A percentile compares a stretch with the other conserved stretches of the same genome.
Conservation (phyloP, 1,139 yeast genomes). For the Taphrina confusa region DNA sequence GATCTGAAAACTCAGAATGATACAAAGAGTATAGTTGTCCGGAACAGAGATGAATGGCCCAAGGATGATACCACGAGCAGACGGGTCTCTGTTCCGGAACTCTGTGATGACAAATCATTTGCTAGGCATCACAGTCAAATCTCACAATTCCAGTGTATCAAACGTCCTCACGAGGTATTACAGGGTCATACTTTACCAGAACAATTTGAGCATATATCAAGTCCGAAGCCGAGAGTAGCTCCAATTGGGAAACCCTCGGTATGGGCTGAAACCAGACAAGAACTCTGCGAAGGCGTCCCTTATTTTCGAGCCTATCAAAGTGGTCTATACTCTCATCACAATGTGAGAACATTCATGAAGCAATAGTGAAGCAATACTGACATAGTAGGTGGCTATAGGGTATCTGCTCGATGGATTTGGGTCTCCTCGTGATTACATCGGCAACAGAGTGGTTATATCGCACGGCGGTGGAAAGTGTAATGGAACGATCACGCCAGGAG, state of each 20-base stretch:
- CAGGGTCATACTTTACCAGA: no score
- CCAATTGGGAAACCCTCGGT: neutral
- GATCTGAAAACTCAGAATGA: no score
- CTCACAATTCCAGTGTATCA: no score
- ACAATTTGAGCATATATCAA: no score
- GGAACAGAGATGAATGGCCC: no score
- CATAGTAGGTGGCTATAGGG: constrained; percentile 25
- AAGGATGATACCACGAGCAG: no score
- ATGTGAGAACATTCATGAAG: neutral
- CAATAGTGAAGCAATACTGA: constrained; percentile 6
- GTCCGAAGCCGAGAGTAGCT: neutral
- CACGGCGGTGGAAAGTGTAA: constrained; percentile 23
- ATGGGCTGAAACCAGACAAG: constrained; percentile 31
- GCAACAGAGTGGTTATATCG: constrained; percentile 18
- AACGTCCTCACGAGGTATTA: no score
- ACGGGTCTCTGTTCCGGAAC: no score
- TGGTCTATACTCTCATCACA: neutral
- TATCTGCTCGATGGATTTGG: constrained; percentile 33
- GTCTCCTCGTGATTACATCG: constrained; percentile 29
- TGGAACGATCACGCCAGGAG: neutral
- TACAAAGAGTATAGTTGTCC: no score
- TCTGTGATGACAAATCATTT: no score
- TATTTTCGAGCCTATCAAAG: constrained; percentile 32
- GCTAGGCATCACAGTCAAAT: no score
- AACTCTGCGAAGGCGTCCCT: constrained; percentile 33